These are phyloP conservation scores for Elsinoe ampelina DNA, from an alignment of 2,329 filamentous ascomycete genomes.

Conservation along the genomic window DNA sequence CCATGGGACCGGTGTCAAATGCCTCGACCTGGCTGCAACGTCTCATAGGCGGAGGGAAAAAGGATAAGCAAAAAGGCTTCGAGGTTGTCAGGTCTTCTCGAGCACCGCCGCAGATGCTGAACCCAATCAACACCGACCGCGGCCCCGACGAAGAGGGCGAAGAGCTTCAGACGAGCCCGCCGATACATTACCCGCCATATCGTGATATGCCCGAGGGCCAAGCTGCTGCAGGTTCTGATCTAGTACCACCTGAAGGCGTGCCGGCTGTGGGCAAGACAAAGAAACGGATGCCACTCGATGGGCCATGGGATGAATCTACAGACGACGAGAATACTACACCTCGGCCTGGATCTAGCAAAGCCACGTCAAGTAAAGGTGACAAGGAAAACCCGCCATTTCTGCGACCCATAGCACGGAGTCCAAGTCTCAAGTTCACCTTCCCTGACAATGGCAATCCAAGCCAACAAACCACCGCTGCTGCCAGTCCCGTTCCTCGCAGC, in stretches of 20 bases:
- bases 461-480: not conserved
- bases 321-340: constrained; percentile 3
- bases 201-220: constrained; percentile 22
- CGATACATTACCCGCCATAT: constrained; percentile 26
- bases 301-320: constrained; percentile 14
- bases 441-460: not conserved
- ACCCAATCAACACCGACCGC: constrained; percentile 39
- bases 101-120: constrained; percentile 46
- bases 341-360: not conserved
- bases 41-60: constrained; percentile 73
- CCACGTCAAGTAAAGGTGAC: constrained; percentile 2
- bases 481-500: not conserved
- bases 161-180: constrained; percentile 27
- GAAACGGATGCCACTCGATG: constrained; percentile 13
- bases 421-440: constrained; percentile 15
- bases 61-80: constrained; percentile 93
- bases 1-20: constrained; percentile 80
- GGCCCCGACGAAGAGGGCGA: constrained; percentile 44
- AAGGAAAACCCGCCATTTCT: constrained; percentile 10
- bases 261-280: constrained; percentile 13
- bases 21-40: constrained; percentile 82
- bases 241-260: constrained; percentile 12
- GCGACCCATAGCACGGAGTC: constrained; percentile 14
- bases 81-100: constrained; percentile 88
- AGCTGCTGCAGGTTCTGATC: constrained; percentile 17